Evolutionary conservation across 345 rosid genomes (phyloP).

Genomic region (Psidium friedrichsthalianum): DNA sequence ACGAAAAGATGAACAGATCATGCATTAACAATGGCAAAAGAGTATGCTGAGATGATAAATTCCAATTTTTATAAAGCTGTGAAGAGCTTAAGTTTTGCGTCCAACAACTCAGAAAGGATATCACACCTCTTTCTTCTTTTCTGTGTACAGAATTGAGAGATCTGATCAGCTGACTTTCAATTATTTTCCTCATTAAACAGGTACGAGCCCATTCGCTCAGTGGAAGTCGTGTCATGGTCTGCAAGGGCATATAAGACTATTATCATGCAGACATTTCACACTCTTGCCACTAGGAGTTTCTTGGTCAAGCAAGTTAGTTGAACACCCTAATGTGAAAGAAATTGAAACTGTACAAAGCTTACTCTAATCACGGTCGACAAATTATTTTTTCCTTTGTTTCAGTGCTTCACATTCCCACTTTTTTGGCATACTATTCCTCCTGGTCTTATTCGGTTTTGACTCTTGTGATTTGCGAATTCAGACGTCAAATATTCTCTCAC

Average conservation of each 20-base stretch:
- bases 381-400: not conserved
- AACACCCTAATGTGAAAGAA: not conserved
- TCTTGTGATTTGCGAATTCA: not conserved
- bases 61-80: not conserved
- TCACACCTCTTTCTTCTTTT: not conserved
- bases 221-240: constrained; percentile 1
- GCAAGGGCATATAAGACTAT: not conserved
- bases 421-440: not conserved
- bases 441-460: not conserved
- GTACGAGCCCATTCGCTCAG: constrained; percentile 18
- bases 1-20: not conserved
- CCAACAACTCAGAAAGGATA: not conserved
- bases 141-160: not conserved
- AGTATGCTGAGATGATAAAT: not conserved
- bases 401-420: not conserved
- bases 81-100: not conserved
- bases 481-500: not conserved
- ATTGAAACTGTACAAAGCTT: not conserved
- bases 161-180: constrained; percentile 5
- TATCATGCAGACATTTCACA: not conserved
- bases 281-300: not conserved
- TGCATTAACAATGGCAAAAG: not conserved
- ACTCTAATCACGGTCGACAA: not conserved
- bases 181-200: constrained; percentile 14
- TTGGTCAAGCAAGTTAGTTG: not conserved